Base-by-base conservation (phyloP, 495 filamentous ascomycete genomes). In the Antarctomyces pellizariae region DNA sequence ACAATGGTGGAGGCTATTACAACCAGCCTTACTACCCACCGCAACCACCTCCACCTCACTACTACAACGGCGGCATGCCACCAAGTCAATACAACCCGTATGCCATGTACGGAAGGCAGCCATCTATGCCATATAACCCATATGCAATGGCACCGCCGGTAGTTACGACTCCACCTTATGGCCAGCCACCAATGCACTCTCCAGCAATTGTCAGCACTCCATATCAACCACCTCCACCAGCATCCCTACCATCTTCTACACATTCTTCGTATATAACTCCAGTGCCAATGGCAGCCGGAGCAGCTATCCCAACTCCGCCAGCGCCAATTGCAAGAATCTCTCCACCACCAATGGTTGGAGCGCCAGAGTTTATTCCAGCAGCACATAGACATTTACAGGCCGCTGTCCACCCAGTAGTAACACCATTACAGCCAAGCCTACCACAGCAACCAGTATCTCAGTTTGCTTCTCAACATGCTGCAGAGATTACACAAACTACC, bases 231-330 rank as follows among this genome's bases (percentile, higher is more conserved):
- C 46, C 41, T 13, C 54, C 53, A 3, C 49, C 49, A 16, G 42
- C 39, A 2, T 37, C 46, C 2, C 35, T 41, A 13, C 33, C 53
- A 14, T 50, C 52, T 10, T 48, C 57, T 22, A 38, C 55, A 28
- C 38, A 57, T 31, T 46, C 62, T 7, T 55, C 57, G 6, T 49
- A 57, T 32, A 44, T 35, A 11, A 38, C 37, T 11, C 39, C 49
- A 12, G 39, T 43, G 5, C 46, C 53, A 6, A 37, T 51, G 37
- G 53, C 56, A 13, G 52, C 57, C 10, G 15, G 12, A 23, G 8
- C 16, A 18, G 11, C 16, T 13, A 12, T 24, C 4, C 12, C 11
- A 10, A 10, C 4, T 7, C 9, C 13, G 1, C 17, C 9, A 3
- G 13, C 22, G 18, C 39, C 52, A 30, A 50, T 20, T 12, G 6